Evolutionary conservation across 257 asterid species (phyloP), one percentile per base, ranked within the genome.

Genomic region (Solanum clarkiae): DNA sequence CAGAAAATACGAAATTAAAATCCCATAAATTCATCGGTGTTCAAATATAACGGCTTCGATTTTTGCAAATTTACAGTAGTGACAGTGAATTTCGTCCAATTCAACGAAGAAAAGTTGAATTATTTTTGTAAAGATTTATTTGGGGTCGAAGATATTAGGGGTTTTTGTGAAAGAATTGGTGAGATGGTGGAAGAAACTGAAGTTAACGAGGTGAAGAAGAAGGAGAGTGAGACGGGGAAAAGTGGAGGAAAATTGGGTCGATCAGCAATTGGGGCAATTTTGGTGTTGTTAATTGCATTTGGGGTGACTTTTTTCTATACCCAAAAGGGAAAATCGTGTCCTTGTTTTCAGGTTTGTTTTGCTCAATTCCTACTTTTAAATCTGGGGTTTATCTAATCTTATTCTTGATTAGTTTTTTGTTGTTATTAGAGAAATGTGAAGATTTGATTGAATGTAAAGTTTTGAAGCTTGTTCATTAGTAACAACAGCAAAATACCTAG

Each of bases 111-210:
- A n/a, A 47, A 45, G 17, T 74, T 69, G n/a, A 12, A 81, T 40
- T 57, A 5, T 16, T 12, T 2, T 26, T 65, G 26, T 65, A 0
- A 8, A 44, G 9, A 44, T 63, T 24, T 63, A 6, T 24, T 63
- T 63, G 2, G 20, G 20, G 20, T 66, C 13, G 3, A 68, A 24
- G 68, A 29, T 24, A 68, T 75, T 60, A 10, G 84, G 84, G 82
- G 75, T 66, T 85, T 18, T 10, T 26, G 26, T 51, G 10, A 54
- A 32, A 24, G 60, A 42, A 82, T 65, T 82, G 40, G 42, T 57
- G 91, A 29, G 72, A 95, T 95, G 99, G 98, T 89, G 92, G 96
- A 92, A 88, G 93, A 84, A 57, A 84, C 92, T 87, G 88, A 90
- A 86, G 90, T 87, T 72, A 74, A 74, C 18, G 81, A 45, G 81